Evolutionary conservation across 768 basidiomycete species (phyloP), one percentile per base, ranked within the genome.

Genomic region (Pleurotus eryngii): DNA sequence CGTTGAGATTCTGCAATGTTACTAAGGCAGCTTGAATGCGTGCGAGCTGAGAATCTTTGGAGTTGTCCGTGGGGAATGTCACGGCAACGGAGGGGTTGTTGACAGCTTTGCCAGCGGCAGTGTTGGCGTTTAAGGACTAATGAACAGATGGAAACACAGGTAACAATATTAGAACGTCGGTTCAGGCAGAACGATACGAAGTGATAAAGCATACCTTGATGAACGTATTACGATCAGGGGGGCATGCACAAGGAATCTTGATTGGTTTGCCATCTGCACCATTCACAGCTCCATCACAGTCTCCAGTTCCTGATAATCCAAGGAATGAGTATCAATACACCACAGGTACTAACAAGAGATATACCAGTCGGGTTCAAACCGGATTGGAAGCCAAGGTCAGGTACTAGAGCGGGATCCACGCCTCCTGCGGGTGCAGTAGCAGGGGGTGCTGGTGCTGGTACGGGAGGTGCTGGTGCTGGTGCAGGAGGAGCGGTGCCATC

Each of bases 1-100:
- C 89, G 49, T 77, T 73, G 42, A 90, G 67, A 68, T 90, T 91
- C 72, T 91, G 89, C n/a, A 90, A 72, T 5, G 89, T 86, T 38
- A 87, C 78, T 9, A 83, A 64, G 4, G 82, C 78, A 24, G 87
- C 78, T 47, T 81, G 72, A 58, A 90, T 73, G 30, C 89, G 83
- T 0, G 83, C 74, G 46, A 80, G 68, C 64, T 83, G 75, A 47
- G 82, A 81, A 6, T 67, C 69, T 56, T 73, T 76, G 5, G 81
- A 82, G 61, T 76, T 72, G 62, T 83, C 86, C 1, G 79, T 79
- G 2, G 87, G 89, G 78, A 87, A 92, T 12, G 79, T 75, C 2
- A 89, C 71, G 14, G 67, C 55, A 51, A 89, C 74, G 1, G 72
- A 65, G 8, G 88, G 83, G 67, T 90, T 89, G 70, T 89, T 85